These are phyloP conservation scores for Hypoxylon sp. DNA, from an alignment of 2,329 filamentous ascomycete genomes.

Conservation along the genomic window DNA sequence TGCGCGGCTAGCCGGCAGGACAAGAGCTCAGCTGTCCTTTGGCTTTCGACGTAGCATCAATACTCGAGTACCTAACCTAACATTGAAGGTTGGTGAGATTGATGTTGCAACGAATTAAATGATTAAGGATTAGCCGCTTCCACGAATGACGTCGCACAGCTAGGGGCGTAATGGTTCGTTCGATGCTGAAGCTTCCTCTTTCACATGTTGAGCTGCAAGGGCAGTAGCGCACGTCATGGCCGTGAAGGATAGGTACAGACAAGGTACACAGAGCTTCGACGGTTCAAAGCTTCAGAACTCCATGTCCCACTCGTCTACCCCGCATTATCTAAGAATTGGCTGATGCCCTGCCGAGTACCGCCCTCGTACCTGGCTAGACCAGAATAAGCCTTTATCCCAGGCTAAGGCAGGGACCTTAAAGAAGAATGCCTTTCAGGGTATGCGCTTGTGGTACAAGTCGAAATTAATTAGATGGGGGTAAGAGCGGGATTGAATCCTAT, in stretches of 20 bases:
- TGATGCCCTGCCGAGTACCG: slow-evolving; percentile 5
- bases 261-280: background rate
- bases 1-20: slow-evolving; percentile 9
- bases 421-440: background rate
- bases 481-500: slow-evolving; percentile 8
- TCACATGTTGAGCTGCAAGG: slow-evolving; percentile 31
- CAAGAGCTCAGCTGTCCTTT: slow-evolving; percentile 1
- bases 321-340: slow-evolving; percentile 10
- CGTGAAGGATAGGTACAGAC: slow-evolving; percentile 11
- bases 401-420: slow-evolving; percentile 1
- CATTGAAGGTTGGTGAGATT: background rate
- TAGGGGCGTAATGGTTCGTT: slow-evolving; percentile 11
- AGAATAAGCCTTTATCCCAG: background rate
- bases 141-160: background rate
- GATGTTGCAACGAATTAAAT: background rate
- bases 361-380: slow-evolving; percentile 14
- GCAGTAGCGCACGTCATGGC: slow-evolving; percentile 19
- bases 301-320: slow-evolving; percentile 21
- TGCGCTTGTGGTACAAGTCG: background rate
- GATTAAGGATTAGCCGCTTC: background rate
- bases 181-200: slow-evolving; percentile 14
- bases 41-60: background rate
- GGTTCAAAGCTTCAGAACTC: background rate
- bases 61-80: background rate
- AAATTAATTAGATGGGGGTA: background rate